These are phyloP conservation scores for Paraphoma sp. DNA, from an alignment of 2,329 filamentous ascomycete species.

Conservation along the genomic window DNA sequence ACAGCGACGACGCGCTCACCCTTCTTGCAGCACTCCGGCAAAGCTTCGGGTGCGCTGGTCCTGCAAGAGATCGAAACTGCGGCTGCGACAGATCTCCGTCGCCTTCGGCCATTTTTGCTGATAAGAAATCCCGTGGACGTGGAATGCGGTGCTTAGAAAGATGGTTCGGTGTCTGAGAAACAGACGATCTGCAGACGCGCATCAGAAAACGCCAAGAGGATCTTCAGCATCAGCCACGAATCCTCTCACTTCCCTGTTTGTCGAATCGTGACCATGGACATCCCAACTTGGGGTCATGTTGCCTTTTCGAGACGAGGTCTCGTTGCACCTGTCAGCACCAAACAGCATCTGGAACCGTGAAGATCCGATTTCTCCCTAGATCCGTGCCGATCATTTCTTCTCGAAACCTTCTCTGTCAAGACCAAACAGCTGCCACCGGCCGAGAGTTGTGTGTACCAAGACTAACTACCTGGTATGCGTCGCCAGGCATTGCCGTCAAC, in stretches of 20 bases:
- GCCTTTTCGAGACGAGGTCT: conserved; percentile 14
- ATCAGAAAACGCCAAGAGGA: conserved; percentile 3
- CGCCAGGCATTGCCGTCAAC: too few species aligned
- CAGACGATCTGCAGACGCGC: conserved; percentile 2
- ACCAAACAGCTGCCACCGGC: not conserved
- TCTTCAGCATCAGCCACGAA: conserved; percentile 1
- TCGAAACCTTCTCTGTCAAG: not conserved
- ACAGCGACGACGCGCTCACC: not conserved
- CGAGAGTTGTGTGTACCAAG: not conserved
- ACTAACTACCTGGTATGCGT: not conserved
- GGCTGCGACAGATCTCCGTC: not conserved
- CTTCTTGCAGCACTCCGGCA: not conserved
- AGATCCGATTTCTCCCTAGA: conserved; percentile 14
- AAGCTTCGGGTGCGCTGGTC: not conserved
- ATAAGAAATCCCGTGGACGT: not conserved
- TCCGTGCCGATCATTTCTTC: conserved; percentile 12
- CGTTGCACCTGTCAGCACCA: conserved; percentile 6
- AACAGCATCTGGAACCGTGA: conserved; percentile 2
- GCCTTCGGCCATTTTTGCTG: not conserved
- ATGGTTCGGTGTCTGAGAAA: not conserved
- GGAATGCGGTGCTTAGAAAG: conserved; percentile 1
- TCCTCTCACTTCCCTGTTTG: conserved; percentile 9
- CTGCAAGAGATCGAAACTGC: not conserved
- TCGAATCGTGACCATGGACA: conserved; percentile 4
- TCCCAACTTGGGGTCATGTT: conserved; percentile 2